These are phyloP conservation scores for Eimeria mitis DNA, from an alignment of 169 alveolate genomes.

Conservation along the genomic window DNA sequence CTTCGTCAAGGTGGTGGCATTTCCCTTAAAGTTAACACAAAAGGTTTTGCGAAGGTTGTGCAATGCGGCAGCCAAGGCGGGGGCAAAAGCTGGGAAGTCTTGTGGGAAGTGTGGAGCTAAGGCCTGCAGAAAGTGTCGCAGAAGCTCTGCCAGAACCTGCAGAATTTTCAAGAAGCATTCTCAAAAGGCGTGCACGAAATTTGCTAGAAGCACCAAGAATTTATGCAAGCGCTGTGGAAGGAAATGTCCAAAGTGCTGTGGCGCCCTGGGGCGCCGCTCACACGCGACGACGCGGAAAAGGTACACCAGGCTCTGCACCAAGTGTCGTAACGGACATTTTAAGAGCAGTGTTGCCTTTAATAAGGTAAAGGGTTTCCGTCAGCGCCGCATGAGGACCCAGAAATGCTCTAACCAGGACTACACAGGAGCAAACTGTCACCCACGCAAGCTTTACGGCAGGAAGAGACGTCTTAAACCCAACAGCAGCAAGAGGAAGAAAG, in stretches of 20 bases:
- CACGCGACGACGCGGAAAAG: neutral
- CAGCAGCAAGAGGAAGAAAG: neutral
- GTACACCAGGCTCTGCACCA: neutral
- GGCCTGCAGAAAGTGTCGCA: conserved; percentile 2
- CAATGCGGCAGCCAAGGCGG: neutral
- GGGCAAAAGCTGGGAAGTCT: neutral
- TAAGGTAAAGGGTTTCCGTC: neutral
- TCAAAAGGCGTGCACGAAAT: neutral
- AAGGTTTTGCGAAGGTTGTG: neutral
- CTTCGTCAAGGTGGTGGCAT: conserved; percentile 42
- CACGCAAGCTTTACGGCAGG: neutral
- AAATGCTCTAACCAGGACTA: neutral
- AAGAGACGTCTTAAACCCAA: neutral
- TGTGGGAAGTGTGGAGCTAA: conserved; percentile 34
- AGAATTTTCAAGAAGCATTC: neutral
- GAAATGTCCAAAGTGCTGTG: neutral
- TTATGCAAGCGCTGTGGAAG: neutral
- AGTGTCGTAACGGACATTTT: neutral
- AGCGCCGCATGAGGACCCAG: neutral
- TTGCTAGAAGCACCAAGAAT: neutral
- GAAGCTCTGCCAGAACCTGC: neutral
- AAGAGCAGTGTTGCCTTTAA: neutral
- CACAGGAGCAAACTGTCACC: neutral
- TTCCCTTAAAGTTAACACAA: neutral
- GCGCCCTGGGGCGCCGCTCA: neutral